Evolutionary conservation across 306 rosid genomes (phyloP), one percentile per base, ranked within the genome.

Genomic region (Chamaecrista fasciculata): DNA sequence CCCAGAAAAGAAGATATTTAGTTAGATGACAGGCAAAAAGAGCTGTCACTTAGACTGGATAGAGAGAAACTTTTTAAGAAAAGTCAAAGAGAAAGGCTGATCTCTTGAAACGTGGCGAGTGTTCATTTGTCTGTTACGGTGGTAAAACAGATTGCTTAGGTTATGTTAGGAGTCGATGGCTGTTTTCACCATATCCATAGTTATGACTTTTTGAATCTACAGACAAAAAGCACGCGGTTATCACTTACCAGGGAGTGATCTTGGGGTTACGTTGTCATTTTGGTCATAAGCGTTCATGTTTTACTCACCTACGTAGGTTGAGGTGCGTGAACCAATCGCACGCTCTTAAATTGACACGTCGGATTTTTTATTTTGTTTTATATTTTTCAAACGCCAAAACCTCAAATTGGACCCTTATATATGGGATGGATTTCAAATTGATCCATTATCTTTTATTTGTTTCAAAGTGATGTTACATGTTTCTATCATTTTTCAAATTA

Each of bases 241-340:
- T n/a, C 44, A 26, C 53, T 21, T 62, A 6, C 40, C 50, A 16
- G 0, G n/a, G 8, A 16, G 75, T 44, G 50, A n/a, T n/a, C n/a
- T 33, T 59, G 43, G 66, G n/a, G n/a, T n/a, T n/a, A n/a, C n/a
- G n/a, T n/a, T n/a, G n/a, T n/a, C n/a, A n/a, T n/a, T n/a, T n/a
- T n/a, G n/a, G n/a, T n/a, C n/a, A n/a, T n/a, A n/a, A n/a, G n/a
- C n/a, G n/a, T n/a, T n/a, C n/a, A n/a, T n/a, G n/a, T n/a, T n/a
- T 12, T 51, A 50, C 46, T 6, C 29, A 23, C 46, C 79, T 74
- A 79, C 88, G 83, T 73, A 66, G 39, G 5, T 20, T 24, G 55
- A 34, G 66, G 55, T 10, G 11, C 47, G 4, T 29, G 0, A 0
- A 4, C 91, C 83, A 83, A 79, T 83, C 36, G 68, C 1, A 11